A percentile compares a stretch with the other conserved stretches of the same genome.
Evolutionary conservation across 148 eudicot genomes (phyloP).

Genomic region (Fagopyrum tataricum): DNA sequence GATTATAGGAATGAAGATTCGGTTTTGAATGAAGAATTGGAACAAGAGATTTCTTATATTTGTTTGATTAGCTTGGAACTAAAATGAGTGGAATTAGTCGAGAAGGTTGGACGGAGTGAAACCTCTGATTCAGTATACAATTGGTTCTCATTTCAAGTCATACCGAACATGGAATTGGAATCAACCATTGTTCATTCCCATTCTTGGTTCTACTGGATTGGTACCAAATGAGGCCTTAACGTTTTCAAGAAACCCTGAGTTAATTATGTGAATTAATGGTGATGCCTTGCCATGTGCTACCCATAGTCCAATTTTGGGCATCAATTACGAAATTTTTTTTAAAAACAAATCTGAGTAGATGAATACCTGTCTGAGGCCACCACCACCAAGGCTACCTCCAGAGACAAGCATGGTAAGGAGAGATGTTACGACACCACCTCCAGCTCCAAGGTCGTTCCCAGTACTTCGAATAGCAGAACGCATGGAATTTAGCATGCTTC

Average conservation of each 20-base stretch:
- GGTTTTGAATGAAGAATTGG: no score
- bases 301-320: not conserved
- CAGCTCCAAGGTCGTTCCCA: constrained; percentile 29
- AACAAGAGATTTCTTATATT: no score
- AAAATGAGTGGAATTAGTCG: no score
- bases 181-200: no score
- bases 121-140: no score
- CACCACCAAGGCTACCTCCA: constrained; percentile 60
- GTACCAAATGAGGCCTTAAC: not conserved
- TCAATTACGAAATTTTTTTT: not conserved
- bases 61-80: no score
- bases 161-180: no score
- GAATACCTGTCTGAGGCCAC: constrained; percentile 73
- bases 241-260: not conserved
- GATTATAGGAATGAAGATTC: no score
- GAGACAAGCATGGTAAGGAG: constrained; percentile 60
- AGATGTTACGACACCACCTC: constrained; percentile 60
- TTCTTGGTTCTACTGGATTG: no score
- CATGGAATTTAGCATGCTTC: constrained; percentile 72
- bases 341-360: not conserved
- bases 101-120: no score
- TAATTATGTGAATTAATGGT: not conserved
- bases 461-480: constrained; percentile 55
- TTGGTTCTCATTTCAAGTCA: no score
- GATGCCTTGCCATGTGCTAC: not conserved